Evolutionary conservation across 1,284 basidiomycete species (phyloP).

Genomic region (Moniliophthora roreri): DNA sequence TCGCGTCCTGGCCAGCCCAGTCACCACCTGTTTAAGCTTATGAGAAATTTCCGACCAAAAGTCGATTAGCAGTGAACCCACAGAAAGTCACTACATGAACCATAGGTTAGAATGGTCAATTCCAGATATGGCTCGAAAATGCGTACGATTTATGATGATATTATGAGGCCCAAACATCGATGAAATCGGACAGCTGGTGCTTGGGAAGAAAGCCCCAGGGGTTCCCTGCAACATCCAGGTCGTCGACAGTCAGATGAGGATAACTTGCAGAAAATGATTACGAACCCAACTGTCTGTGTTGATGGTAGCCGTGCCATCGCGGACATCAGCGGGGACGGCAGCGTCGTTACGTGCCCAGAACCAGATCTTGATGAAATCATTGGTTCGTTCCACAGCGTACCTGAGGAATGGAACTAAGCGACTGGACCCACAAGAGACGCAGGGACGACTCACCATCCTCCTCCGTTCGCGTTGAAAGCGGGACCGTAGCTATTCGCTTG

Average conservation of each 20-base stretch:
- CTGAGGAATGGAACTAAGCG: constrained; percentile 22
- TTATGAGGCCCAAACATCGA: constrained; percentile 56
- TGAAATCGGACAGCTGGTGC: constrained; percentile 44
- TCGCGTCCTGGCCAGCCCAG: constrained; percentile 48
- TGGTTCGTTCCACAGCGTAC: constrained; percentile 54
- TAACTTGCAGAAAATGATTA: not conserved
- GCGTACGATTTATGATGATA: constrained; percentile 59
- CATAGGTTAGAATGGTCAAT: not conserved
- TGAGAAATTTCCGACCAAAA: not conserved
- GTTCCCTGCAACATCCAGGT: constrained; percentile 39
- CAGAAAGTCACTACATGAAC: constrained; percentile 36
- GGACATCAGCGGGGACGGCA: constrained; percentile 46
- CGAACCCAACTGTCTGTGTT: constrained; percentile 50
- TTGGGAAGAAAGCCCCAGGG: constrained; percentile 57
- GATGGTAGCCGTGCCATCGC: constrained; percentile 35
- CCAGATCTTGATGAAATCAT: constrained; percentile 52
- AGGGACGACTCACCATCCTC: constrained; percentile 48
- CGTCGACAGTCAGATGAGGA: not conserved
- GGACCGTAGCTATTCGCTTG: constrained; percentile 56
- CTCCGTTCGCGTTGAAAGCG: constrained; percentile 58
- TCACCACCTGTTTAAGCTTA: constrained; percentile 44
- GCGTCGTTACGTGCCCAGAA: constrained; percentile 51
- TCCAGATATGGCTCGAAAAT: constrained; percentile 30
- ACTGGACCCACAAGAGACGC: not conserved
- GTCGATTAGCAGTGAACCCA: constrained; percentile 20